These are phyloP conservation scores for Moesziomyces sp. DNA, from an alignment of 1,284 basidiomycete genomes.

Conservation along the genomic window DNA sequence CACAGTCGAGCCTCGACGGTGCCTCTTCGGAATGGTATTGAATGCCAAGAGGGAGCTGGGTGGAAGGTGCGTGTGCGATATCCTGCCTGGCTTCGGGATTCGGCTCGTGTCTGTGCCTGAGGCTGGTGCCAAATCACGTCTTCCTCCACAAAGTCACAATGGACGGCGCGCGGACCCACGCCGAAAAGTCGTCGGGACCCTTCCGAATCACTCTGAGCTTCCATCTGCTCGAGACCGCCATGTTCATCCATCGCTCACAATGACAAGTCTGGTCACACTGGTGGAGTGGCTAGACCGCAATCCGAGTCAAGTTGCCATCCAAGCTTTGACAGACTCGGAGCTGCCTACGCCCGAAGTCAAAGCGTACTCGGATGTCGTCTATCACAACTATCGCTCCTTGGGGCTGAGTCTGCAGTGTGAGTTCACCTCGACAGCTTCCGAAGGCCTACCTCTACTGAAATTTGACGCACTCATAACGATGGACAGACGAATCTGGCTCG, in stretches of 20 bases:
- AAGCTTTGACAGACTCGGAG: constrained; percentile 2
- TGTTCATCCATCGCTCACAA: background rate
- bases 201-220: background rate
- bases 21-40: background rate
- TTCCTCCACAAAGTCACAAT: constrained; percentile 11
- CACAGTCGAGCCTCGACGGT: background rate
- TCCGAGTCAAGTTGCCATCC: constrained; percentile 5
- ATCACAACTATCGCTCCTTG: constrained; percentile 24
- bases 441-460: background rate
- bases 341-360: constrained; percentile 11
- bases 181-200: background rate
- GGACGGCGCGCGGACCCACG: background rate
- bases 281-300: constrained; percentile 5
- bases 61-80: background rate
- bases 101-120: background rate
- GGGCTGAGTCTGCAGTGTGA: constrained; percentile 45
- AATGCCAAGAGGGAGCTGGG: background rate
- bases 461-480: background rate
- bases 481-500: constrained; percentile 12
- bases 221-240: background rate
- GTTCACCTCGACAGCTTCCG: background rate
- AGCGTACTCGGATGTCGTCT: constrained; percentile 32
- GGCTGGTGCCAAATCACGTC: background rate
- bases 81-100: constrained; percentile 6
- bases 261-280: background rate